phyloP scores from a whole-genome alignment of 768 basidiomycete genomes.

The Boletales sp. region DNA sequence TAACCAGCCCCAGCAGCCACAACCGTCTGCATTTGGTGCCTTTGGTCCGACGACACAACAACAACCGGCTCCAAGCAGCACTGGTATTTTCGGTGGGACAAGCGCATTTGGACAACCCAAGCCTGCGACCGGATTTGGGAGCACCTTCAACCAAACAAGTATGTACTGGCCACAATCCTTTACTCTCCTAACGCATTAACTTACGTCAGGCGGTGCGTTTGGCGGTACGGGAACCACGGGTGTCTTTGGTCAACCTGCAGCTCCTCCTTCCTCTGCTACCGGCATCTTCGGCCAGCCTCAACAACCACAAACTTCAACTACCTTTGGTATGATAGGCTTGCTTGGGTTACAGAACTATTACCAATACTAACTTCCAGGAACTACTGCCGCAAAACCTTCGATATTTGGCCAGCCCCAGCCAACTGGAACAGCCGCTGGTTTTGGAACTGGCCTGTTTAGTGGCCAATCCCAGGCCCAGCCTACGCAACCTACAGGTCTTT shows the following conservation, averaged over 20 bases:
- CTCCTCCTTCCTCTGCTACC: conserved; percentile 20
- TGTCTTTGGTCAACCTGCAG: conserved; percentile 27
- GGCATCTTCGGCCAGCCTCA: conserved; percentile 37
- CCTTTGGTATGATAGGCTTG: conserved; percentile 42
- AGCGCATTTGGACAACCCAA: conserved; percentile 30
- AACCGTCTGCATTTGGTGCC: conserved; percentile 42
- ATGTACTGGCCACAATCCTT: background rate
- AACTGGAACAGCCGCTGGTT: conserved; percentile 31
- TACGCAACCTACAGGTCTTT: conserved; percentile 24
- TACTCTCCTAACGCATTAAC: conserved; percentile 1
- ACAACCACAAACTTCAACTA: conserved; percentile 30
- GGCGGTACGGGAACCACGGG: conserved; percentile 17
- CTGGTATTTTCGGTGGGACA: conserved; percentile 32
- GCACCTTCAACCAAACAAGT: conserved; percentile 26
- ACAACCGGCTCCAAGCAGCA: conserved; percentile 34
- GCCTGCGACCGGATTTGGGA: conserved; percentile 29
- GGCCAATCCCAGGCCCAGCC: conserved; percentile 26
- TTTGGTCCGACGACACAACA: conserved; percentile 48
- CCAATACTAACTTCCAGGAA: conserved; percentile 21
- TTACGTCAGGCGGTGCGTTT: conserved; percentile 19
- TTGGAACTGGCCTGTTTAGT: conserved; percentile 30
- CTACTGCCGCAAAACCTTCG: conserved; percentile 39
- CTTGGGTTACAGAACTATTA: background rate
- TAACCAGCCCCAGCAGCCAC: conserved; percentile 32
- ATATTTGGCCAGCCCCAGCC: conserved; percentile 52